Percentiles rank a stretch among this genome's conserved stretches.
These are phyloP conservation scores for Striga hermonthica DNA, from an alignment of 305 asterid genomes.

Conservation along the genomic window DNA sequence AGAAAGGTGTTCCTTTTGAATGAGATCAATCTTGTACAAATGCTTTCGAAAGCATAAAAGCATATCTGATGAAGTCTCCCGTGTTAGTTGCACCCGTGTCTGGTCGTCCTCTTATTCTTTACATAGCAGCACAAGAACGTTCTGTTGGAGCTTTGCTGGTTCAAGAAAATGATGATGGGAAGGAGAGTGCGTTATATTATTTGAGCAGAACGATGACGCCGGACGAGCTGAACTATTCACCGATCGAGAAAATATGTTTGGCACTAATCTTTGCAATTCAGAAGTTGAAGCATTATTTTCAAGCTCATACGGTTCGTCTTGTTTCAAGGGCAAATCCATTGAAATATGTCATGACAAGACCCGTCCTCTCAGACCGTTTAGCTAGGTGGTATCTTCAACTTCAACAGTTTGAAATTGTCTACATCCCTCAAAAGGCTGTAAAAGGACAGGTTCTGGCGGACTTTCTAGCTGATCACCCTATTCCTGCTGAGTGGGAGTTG, in stretches of 20 bases:
- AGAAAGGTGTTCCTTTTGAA: constrained; percentile 7
- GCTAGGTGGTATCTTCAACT: too few species aligned
- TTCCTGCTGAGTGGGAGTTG: too few species aligned
- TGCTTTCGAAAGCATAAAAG: background rate
- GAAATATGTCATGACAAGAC: background rate
- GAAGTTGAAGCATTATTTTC: background rate
- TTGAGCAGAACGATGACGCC: background rate
- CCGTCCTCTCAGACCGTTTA: too few species aligned
- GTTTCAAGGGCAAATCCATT: background rate
- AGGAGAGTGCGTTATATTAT: background rate
- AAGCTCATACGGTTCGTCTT: background rate
- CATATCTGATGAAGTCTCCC: background rate
- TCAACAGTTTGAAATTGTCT: too few species aligned
- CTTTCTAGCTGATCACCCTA: too few species aligned
- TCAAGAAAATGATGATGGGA: background rate
- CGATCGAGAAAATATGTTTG: background rate
- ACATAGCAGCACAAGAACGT: background rate
- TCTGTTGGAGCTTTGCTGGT: background rate
- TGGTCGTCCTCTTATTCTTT: background rate
- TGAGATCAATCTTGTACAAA: background rate
- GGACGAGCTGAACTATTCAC: background rate
- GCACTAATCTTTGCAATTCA: background rate
- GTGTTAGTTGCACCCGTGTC: background rate
- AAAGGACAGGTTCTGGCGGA: too few species aligned
- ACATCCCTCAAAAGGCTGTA: too few species aligned